phyloP scores from a whole-genome alignment of 768 basidiomycete species.

The Scleroderma bovista region DNA sequence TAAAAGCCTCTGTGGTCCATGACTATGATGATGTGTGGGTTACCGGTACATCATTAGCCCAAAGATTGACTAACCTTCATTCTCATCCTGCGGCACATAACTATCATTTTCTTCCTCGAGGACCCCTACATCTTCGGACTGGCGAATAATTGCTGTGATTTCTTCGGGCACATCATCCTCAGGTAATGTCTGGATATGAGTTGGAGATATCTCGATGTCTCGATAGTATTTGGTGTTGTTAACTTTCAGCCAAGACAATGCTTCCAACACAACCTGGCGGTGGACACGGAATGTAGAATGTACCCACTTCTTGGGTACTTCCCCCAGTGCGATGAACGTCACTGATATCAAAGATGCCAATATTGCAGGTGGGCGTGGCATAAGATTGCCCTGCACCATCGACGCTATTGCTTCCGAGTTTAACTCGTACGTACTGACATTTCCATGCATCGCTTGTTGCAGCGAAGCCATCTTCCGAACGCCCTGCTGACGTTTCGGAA shows the following conservation, averaged over 20 bases:
- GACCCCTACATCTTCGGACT: constrained; percentile 35
- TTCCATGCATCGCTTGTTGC: constrained; percentile 29
- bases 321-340: constrained; percentile 30
- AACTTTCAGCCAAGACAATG: constrained; percentile 32
- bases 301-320: constrained; percentile 25
- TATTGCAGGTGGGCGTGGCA: constrained; percentile 27
- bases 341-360: constrained; percentile 30
- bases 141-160: constrained; percentile 12
- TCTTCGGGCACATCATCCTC: constrained; percentile 32
- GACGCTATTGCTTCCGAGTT: constrained; percentile 19
- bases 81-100: too few species aligned
- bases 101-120: too few species aligned
- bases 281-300: constrained; percentile 27
- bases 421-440: constrained; percentile 28
- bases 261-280: constrained; percentile 19
- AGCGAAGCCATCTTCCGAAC: background rate
- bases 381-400: constrained; percentile 31
- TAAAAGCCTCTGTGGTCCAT: too few species aligned
- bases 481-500: background rate
- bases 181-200: constrained; percentile 19
- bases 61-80: too few species aligned
- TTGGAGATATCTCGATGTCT: constrained; percentile 19
- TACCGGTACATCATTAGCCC: too few species aligned
- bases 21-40: too few species aligned
- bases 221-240: constrained; percentile 31